Evolutionary conservation across 2,329 filamentous ascomycete species (phyloP), one percentile per base, ranked within the genome.

Genomic region (Davidsoniella virescens): DNA sequence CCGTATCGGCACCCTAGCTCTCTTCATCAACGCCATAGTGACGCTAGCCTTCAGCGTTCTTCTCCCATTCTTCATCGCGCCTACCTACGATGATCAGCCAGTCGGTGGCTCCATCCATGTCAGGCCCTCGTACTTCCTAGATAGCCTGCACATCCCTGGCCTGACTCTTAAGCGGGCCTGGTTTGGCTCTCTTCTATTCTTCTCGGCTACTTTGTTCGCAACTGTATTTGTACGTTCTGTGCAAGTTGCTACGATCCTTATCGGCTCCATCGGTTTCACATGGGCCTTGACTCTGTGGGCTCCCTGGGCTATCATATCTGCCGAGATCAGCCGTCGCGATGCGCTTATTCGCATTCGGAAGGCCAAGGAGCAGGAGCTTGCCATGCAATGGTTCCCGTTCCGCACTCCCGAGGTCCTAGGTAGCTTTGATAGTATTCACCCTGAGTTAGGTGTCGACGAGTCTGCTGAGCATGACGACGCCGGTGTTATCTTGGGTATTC

Each of bases 251-350:
- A 94, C 84, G 0, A 71, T 78, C 1, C 73, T 94, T 33, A 82
- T 94, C 51, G 85, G 80, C 1, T 67, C 92, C 20, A 80, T 94
- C 44, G 90, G 90, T 33, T 79, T 96, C 52, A 87, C 86, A 1
- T 96, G 90, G 90, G 87, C 88, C 18, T 69, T 95, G 59, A 87
- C 87, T 2, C 76, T 93, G 23, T 96, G 90, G 90, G 90, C 88
- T 0, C 90, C 90, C 0, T 96, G 90, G 68, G 88, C 90, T 38
- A 84, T 96, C 58, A 95, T 96, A 61, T 87, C 86, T 43, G 86
- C 86, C 4, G 90, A 96, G 63, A 88, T 96, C 55, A 84, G 83
- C 54, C 84, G 81, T 54, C 80, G 87, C 5, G 85, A 94, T 60
- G 78, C 82, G 39, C 55, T 65, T 16, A 61, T 69, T 20, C 70